Base-by-base conservation (phyloP, 345 rosid genomes). In the Aegle marmelos region DNA sequence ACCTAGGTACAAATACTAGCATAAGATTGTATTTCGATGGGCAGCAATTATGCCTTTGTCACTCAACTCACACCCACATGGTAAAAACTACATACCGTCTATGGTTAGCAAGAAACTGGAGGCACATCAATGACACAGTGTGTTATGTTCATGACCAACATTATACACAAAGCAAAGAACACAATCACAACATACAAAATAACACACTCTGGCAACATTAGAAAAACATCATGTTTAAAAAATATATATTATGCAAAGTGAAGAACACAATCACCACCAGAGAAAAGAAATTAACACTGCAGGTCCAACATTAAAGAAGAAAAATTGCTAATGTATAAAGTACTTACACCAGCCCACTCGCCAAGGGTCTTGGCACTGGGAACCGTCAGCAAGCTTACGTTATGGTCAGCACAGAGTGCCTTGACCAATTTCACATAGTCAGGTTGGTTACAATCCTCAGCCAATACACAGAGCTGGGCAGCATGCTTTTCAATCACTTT, bases 341-440 rank as follows among this genome's bases (percentile, higher is more conserved):
- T 30, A 91, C 95, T 88, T 86, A 94, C 97, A 41, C 97, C 97
- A 73, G 94, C 95, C 98, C 98, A 94, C 81, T 94, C 98, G 37
- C 97, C 97, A 1, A 92, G 95, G 50, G 93, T 84, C 85, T 94
- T 94, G 31, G 98, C 97, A 83, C 92, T 88, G 50, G 98, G 97
- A 79, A 90, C 93, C 0, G 88, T 87, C 70, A 94, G 78, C 80
- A 92, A 82, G 72, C 86, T 86, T 27, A 91, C 91, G 27, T 86
- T 87, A 83, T 90, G 94, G 72, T 91, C 97, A 60, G 87, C 87
- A 57, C 98, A 94, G 61, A 94, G 94, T 14, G 90, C 97, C 80
- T 92, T 94, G 17, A 92, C 94, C 45, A 92, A 84, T 82, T 94
- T 92, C 61, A 91, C 82, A 66, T 94, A 94, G 75, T 92, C 97